Base-by-base conservation (phyloP, 768 basidiomycete species). In the Dictyophora rubrovolvata region DNA sequence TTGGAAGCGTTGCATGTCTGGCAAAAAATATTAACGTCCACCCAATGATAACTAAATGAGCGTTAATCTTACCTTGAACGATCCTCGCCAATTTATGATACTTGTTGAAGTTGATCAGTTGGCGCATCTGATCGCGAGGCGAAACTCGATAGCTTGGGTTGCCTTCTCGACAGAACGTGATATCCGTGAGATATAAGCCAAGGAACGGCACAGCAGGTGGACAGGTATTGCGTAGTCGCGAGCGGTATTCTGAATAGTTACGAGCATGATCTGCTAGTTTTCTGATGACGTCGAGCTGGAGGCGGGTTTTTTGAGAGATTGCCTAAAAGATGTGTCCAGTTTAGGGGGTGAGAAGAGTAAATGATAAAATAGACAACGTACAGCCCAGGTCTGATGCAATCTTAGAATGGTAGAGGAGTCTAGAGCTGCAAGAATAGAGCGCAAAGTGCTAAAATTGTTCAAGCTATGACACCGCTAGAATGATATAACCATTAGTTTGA, bases 171-270 rank as follows among this genome's bases (percentile, higher is more conserved):
- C 92, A 95, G 72, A 98, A 98, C 6, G 93, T 97, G 60, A 96
- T 79, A 70, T 94, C 93, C 10, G 93, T 93, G 62, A 94, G 74
- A 70, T 93, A 93, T 36, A 92, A 75, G 53, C 88, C 89, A 52
- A 99, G 79, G 81, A 98, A 99, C 1, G 95, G 95, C 37, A 99
- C 83, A 21, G 92, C 93, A 8, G 95, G 93, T 12, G 93, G 89
- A 5, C 84, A 81, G n/a, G 87, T 92, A 65, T 87, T 89, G 54
- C 93, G 83, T 62, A 99, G 79, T 64, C 79, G 84, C 55, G 82
- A 80, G 61, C 96, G 89, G 70, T 99, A 99, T 72, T 95, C 88
- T 67, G 87, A 82, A 66, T 89, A 92, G 68, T 94, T 93, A 59
- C 90, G 80, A 52, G 87, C 81, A 69, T 96, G 92, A 69, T 98